Conservation (phyloP, 306 rosid genomes). For the Vigna radiata region DNA sequence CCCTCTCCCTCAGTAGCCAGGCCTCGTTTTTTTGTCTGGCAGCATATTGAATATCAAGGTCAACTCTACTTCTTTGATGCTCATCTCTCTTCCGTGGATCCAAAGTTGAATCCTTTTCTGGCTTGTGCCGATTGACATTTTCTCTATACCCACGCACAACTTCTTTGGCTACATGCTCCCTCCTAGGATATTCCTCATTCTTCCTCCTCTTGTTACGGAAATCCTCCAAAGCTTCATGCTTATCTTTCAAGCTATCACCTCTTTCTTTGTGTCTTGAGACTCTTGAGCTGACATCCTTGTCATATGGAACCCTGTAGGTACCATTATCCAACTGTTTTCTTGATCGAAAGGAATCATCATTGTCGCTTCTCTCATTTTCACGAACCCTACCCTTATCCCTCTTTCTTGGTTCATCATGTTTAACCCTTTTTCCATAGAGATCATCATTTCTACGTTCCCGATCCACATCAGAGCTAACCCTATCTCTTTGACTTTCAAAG, state of each 20-base stretch:
- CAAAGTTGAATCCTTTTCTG: slow-evolving; percentile 80
- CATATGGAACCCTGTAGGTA: slow-evolving; percentile 73
- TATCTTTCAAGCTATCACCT: slow-evolving; percentile 74
- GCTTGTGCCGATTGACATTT: slow-evolving; percentile 63
- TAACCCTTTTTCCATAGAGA: slow-evolving; percentile 70
- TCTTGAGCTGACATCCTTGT: slow-evolving; percentile 77
- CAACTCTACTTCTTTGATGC: slow-evolving; percentile 71
- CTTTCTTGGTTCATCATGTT: slow-evolving; percentile 86
- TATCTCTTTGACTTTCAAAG: slow-evolving; percentile 76
- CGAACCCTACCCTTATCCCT: slow-evolving; percentile 81
- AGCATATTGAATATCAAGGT: slow-evolving; percentile 74
- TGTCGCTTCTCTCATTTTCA: slow-evolving; percentile 78
- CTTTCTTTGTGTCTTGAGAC: slow-evolving; percentile 84
- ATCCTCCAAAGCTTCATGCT: slow-evolving; percentile 80
- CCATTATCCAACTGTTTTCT: slow-evolving; percentile 87
- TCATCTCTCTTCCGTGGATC: slow-evolving; percentile 84
- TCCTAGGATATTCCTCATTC: slow-evolving; percentile 78
- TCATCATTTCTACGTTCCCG: slow-evolving; percentile 86
- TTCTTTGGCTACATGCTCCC: slow-evolving; percentile 82
- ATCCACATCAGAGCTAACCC: slow-evolving; percentile 70
- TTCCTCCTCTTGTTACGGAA: slow-evolving; percentile 86
- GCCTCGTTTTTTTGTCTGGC: slow-evolving; percentile 80
- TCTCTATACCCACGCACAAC: slow-evolving; percentile 75
- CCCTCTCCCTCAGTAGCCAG: slow-evolving; percentile 79
- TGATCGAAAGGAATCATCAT: slow-evolving; percentile 65